A percentile compares a stretch with the other conserved stretches of the same genome.
These are phyloP conservation scores for Suillus paluster DNA, from an alignment of 768 basidiomycete genomes.

Conservation along the genomic window DNA sequence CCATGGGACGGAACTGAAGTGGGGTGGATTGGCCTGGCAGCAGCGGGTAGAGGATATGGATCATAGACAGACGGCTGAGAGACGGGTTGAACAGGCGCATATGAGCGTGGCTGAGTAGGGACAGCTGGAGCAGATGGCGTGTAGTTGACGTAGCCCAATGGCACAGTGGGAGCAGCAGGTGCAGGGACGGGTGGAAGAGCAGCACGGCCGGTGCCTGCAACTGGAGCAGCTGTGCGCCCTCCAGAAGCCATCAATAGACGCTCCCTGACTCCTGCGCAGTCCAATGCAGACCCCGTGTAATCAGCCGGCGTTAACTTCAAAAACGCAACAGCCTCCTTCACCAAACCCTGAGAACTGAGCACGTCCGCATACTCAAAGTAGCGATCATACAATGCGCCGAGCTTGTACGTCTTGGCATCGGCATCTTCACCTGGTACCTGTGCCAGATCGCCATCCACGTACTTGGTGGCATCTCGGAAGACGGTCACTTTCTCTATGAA, in stretches of 20 bases:
- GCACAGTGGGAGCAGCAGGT: constrained; percentile 10
- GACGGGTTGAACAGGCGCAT: constrained; percentile 35
- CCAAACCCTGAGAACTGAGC: constrained; percentile 86
- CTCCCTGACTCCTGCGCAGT: constrained; percentile 49
- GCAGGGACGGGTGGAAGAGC: constrained; percentile 32
- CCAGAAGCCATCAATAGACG: constrained; percentile 48
- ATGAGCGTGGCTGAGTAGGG: constrained; percentile 33
- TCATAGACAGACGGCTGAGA: constrained; percentile 14
- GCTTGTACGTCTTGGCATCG: constrained; percentile 69
- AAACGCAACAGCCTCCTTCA: constrained; percentile 81
- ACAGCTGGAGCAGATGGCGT: constrained; percentile 18
- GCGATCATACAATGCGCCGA: constrained; percentile 85
- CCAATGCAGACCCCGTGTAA: constrained; percentile 65
- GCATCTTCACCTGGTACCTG: constrained; percentile 41
- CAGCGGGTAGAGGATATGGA: constrained; percentile 13
- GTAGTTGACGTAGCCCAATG: constrained; percentile 10
- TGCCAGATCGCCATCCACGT: constrained; percentile 73
- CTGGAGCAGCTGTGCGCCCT: constrained; percentile 15
- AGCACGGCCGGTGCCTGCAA: constrained; percentile 35
- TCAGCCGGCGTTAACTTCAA: constrained; percentile 77
- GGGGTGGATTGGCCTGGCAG: constrained; percentile 26
- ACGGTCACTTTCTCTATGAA: constrained; percentile 97
- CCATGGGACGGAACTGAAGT: constrained; percentile 46
- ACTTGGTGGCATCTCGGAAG: constrained; percentile 86
- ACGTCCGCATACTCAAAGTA: constrained; percentile 97